phyloP scores from a whole-genome alignment of 495 filamentous ascomycete species.

The Podospora bellae-mahoneyi region DNA sequence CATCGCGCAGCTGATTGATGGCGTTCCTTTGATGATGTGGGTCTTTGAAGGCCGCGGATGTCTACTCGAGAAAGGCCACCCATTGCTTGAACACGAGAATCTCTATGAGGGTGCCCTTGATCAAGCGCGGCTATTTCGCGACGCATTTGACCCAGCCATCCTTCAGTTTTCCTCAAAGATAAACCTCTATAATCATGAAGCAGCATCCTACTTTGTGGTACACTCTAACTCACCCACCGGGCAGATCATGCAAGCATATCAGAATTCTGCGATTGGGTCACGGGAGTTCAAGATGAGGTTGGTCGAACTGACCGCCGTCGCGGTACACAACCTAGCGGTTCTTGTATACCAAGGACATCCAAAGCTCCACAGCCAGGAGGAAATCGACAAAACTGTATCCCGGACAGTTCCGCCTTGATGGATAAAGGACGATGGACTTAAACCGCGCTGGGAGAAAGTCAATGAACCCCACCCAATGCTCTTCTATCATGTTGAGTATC shows the following conservation, averaged over 20 bases:
- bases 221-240: not conserved
- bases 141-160: not conserved
- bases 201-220: not conserved
- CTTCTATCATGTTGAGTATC: conserved; percentile 10
- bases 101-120: conserved; percentile 8
- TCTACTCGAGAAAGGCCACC: conserved; percentile 3
- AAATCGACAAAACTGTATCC: conserved; percentile 4
- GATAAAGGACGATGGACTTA: not conserved
- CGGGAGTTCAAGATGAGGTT: conserved; percentile 14
- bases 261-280: not conserved
- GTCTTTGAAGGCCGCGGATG: not conserved
- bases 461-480: not conserved
- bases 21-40: not conserved
- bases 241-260: conserved; percentile 11
- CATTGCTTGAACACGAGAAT: conserved; percentile 2
- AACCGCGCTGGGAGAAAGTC: not conserved
- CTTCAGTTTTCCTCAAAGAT: conserved; percentile 5
- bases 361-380: conserved; percentile 14
- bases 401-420: conserved; percentile 9
- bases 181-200: not conserved
- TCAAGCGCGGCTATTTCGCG: not conserved
- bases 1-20: conserved; percentile 13
- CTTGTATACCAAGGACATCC: conserved; percentile 2
- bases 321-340: conserved; percentile 12
- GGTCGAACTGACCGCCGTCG: conserved; percentile 6